Evolutionary conservation across 2,329 filamentous ascomycete genomes (phyloP).

Genomic region (Neonectria neomacrospora): DNA sequence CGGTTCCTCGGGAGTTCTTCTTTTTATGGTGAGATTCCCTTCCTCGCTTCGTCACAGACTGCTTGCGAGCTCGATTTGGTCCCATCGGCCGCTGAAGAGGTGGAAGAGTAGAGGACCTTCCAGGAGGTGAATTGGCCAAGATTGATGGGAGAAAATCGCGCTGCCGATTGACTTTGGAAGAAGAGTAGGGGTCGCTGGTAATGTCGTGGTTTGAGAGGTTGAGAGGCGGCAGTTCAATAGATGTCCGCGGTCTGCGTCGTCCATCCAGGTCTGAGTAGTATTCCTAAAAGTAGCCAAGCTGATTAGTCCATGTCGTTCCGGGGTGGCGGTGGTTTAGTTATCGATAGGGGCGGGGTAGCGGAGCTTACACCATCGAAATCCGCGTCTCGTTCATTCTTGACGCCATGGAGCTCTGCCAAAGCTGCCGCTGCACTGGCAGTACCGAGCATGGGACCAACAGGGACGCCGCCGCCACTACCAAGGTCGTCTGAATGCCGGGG

Average conservation of each 20-base stretch:
- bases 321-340: conserved; percentile 30
- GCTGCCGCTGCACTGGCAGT: conserved; percentile 82
- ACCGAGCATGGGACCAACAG: conserved; percentile 59
- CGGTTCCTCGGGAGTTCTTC: conserved; percentile 76
- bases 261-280: conserved; percentile 78
- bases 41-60: conserved; percentile 83
- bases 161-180: conserved; percentile 68
- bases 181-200: conserved; percentile 78
- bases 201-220: conserved; percentile 68
- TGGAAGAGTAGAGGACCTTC: conserved; percentile 87
- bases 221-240: conserved; percentile 79
- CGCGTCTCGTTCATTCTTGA: conserved; percentile 80
- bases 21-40: conserved; percentile 83
- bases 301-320: conserved; percentile 32
- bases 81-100: conserved; percentile 81
- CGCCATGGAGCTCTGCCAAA: conserved; percentile 82
- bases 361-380: conserved; percentile 79
- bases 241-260: conserved; percentile 70
- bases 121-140: conserved; percentile 82
- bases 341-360: conserved; percentile 44
- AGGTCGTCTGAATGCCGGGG: conserved; percentile 77
- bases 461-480: conserved; percentile 60
- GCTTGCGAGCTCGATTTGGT: conserved; percentile 80
- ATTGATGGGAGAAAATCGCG: conserved; percentile 86
- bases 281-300: conserved; percentile 56